These are phyloP conservation scores for Colletotrichum shisoi DNA, from an alignment of 2,329 filamentous ascomycete genomes.

Conservation along the genomic window DNA sequence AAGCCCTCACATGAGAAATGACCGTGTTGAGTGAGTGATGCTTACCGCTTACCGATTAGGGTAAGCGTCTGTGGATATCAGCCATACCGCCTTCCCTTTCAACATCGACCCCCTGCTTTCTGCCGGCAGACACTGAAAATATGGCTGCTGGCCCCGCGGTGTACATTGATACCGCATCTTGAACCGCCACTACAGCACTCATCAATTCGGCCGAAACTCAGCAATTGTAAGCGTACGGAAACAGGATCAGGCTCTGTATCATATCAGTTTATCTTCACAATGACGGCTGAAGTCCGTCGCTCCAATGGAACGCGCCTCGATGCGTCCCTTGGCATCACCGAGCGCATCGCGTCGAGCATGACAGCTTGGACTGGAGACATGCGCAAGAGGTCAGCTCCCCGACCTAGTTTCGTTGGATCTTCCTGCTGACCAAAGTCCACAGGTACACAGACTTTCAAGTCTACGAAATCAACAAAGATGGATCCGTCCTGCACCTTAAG, in stretches of 20 bases:
- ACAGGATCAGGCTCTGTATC: rapidly evolving
- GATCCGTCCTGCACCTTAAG: constrained; percentile 76
- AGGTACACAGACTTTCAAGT: constrained; percentile 93
- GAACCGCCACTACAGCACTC: background rate
- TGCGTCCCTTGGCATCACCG: constrained; percentile 39
- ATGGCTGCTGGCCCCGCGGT: constrained; percentile 31
- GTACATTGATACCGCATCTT: constrained; percentile 10
- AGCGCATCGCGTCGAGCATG: constrained; percentile 40
- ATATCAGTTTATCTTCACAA: background rate
- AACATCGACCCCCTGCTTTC: background rate
- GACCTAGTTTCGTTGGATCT: background rate
- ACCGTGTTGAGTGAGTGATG: background rate
- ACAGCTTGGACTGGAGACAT: constrained; percentile 39
- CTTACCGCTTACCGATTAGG: constrained; percentile 7
- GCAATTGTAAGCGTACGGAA: background rate
- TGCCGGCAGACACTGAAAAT: constrained; percentile 37
- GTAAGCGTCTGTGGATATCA: rapidly evolving
- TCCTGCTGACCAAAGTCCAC: background rate
- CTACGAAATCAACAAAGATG: constrained; percentile 82
- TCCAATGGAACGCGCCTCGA: constrained; percentile 36
- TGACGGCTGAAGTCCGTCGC: constrained; percentile 30
- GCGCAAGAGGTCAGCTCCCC: constrained; percentile 34
- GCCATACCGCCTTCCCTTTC: constrained; percentile 17
- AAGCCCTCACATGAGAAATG: constrained; percentile 17
- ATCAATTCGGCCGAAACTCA: background rate